Evolutionary conservation across 768 basidiomycete genomes (phyloP).

Genomic region (Holtermanniella nyarrowii): DNA sequence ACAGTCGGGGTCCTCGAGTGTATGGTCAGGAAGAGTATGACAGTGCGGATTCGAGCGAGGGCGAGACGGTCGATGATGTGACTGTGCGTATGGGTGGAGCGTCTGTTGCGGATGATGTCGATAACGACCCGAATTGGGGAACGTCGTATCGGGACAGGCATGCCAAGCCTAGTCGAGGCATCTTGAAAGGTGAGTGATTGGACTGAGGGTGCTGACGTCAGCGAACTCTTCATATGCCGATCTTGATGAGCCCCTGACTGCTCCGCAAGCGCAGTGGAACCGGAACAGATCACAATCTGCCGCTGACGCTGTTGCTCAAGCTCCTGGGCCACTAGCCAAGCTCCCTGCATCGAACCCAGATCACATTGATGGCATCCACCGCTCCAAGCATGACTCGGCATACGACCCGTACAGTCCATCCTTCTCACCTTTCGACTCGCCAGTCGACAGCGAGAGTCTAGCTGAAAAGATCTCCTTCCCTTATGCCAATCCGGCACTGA

Average conservation of each 20-base stretch:
- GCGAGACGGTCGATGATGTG: slow-evolving; percentile 44
- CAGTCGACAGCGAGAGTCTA: slow-evolving; percentile 7
- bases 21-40: slow-evolving; percentile 45
- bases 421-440: slow-evolving; percentile 48
- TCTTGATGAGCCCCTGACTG: slow-evolving; percentile 9
- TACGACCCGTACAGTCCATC: slow-evolving; percentile 47
- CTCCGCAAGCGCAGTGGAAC: slow-evolving; percentile 4
- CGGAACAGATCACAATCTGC: slow-evolving; percentile 67
- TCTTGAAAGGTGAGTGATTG: slow-evolving; percentile 66
- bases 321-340: slow-evolving; percentile 66
- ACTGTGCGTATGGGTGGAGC: slow-evolving; percentile 20
- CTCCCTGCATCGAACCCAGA: slow-evolving; percentile 76
- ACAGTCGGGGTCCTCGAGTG: slow-evolving; percentile 39
- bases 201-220: neutral
- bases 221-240: slow-evolving; percentile 2
- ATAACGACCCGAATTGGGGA: slow-evolving; percentile 58
- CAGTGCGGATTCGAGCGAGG: slow-evolving; percentile 46
- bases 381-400: slow-evolving; percentile 22
- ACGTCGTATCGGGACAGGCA: slow-evolving; percentile 58
- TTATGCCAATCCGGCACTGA: slow-evolving; percentile 69
- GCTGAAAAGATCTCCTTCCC: slow-evolving; percentile 44
- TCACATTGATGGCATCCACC: slow-evolving; percentile 59
- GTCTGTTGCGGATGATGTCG: slow-evolving; percentile 28
- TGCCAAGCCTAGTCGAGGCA: slow-evolving; percentile 60
- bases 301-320: slow-evolving; percentile 46